These are phyloP conservation scores for Platismatia glauca DNA, from an alignment of 495 filamentous ascomycete species.

Conservation along the genomic window DNA sequence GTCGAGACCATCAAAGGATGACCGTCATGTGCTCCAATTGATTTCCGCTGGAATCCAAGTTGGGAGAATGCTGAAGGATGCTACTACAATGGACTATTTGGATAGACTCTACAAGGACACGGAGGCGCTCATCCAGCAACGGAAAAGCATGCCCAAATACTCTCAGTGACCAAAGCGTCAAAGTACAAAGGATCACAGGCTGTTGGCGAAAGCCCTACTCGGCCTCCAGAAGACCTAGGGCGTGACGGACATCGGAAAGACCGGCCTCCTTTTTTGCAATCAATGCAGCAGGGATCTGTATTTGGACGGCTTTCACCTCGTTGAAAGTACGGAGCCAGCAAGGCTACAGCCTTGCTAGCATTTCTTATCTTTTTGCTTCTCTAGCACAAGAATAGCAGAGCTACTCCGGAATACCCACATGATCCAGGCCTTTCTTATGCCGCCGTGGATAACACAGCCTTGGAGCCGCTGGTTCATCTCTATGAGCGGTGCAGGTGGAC, in stretches of 20 bases:
- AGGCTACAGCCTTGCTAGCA: constrained; percentile 2
- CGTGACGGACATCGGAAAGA: background rate
- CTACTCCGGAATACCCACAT: background rate
- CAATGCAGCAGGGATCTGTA: background rate
- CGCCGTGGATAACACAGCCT: background rate
- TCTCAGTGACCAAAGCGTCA: constrained; percentile 5
- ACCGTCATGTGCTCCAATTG: constrained; percentile 78
- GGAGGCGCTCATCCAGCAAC: constrained; percentile 64
- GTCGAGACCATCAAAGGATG: constrained; percentile 76
- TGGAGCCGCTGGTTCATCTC: background rate
- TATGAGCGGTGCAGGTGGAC: background rate
- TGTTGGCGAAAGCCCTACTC: background rate
- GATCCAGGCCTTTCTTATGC: background rate
- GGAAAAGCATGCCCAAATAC: constrained; percentile 32
- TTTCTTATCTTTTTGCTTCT: constrained; percentile 1
- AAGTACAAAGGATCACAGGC: background rate
- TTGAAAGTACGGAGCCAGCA: constrained; percentile 1
- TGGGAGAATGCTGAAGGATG: constrained; percentile 76
- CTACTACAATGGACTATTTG: constrained; percentile 68
- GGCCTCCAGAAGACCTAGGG: background rate
- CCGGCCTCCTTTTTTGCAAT: background rate
- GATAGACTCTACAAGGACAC: constrained; percentile 63
- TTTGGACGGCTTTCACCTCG: background rate
- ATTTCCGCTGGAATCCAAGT: constrained; percentile 81
- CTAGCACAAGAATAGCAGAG: background rate